Base-by-base conservation (phyloP, 1,284 basidiomycete genomes). In the Inonotus hispidus region DNA sequence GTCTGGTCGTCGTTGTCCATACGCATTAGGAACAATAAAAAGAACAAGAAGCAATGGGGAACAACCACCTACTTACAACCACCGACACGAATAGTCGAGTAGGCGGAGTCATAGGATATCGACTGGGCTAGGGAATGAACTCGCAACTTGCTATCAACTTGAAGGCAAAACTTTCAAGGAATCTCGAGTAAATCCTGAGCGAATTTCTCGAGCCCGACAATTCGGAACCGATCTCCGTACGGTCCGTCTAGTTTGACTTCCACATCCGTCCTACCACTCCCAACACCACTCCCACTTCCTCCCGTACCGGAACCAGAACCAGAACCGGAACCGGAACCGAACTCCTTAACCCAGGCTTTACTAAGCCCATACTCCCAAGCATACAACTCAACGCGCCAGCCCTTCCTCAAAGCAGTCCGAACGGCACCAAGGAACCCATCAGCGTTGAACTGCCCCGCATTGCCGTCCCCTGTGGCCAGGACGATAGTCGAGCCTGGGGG, bases 391-490 rank as follows among this genome's bases (percentile, higher is more conserved):
- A 95, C 92, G 63, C 78, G 80, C 93, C 93, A 95, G 1, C 93
- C 93, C 58, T 86, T 82, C 72, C 85, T 86, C 68, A 95, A 73
- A 10, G 93, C 93, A 11, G 86, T 85, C 59, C 89, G 77, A 13
- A 93, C 90, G 56, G 88, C 88, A 0, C 92, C 91, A 29, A 92
- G 72, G 73, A 95, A 95, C 2, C 92, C 92, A 67, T 93, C 88
- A 63, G 91, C 88, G 71, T 87, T 93, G 70, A 93, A 95, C 70
- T 95, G 88, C 1, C 90, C 90, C 11, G 88, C 87, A 68, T 92
- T 91, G 21, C 92, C 92, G 71, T 95, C 93, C 2, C 93, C 93
- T 0, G 93, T 95, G 1, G 91, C 93, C 38, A 95, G 82, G 41
- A 95, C 86, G 66, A 95, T 90, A 21, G 91, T 93, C 4, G 85